Evolutionary conservation across 1,284 basidiomycete species (phyloP).

Genomic region (Cronartium quercuum): DNA sequence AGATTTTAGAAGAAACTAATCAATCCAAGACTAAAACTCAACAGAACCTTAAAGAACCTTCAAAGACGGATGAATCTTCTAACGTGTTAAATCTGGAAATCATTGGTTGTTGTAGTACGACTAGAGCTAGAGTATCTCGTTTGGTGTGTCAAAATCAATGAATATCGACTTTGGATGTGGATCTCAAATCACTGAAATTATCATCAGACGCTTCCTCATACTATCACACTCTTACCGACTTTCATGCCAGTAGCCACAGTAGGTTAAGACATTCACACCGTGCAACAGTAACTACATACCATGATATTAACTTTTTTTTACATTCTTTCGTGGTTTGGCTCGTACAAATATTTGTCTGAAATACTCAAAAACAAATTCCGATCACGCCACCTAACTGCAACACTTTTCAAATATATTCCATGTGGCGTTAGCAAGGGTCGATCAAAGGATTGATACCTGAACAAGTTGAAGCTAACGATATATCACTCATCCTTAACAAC

Average conservation of each 20-base stretch:
- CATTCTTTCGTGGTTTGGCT: no score
- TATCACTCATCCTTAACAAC: slow-evolving; percentile 70
- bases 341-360: no score
- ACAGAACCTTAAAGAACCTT: no score
- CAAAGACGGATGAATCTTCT: no score
- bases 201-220: slow-evolving; percentile 55
- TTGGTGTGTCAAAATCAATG: background rate
- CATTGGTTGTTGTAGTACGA: background rate
- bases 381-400: no score
- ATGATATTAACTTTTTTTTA: background rate
- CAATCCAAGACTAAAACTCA: no score
- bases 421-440: slow-evolving; percentile 57
- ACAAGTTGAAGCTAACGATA: slow-evolving; percentile 68
- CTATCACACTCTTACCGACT: slow-evolving; percentile 69
- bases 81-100: no score
- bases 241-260: slow-evolving; percentile 80
- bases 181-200: background rate
- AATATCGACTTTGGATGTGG: background rate
- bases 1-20: no score
- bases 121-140: background rate
- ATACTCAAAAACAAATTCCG: no score
- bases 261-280: slow-evolving; percentile 3
- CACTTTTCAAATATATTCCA: background rate
- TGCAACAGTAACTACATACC: background rate
- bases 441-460: slow-evolving; percentile 78